Conservation (phyloP, 2,329 filamentous ascomycete species). For the Fusarium heterosporum region DNA sequence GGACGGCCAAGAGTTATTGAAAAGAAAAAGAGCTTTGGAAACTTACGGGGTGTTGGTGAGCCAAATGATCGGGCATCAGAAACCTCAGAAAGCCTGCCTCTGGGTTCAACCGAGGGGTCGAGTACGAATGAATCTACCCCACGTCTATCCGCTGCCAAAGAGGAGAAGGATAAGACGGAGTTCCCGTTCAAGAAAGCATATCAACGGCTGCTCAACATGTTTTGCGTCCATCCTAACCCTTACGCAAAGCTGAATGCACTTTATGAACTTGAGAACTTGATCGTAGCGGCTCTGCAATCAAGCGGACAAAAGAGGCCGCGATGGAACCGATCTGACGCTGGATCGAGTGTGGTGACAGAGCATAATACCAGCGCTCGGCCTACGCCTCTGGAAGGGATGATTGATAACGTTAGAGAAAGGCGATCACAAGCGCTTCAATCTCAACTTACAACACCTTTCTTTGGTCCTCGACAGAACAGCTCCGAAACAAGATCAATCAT, state of each 20-base stretch:
- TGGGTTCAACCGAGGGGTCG: conserved; percentile 57
- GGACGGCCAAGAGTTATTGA: conserved; percentile 66
- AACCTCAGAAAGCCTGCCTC: conserved; percentile 52
- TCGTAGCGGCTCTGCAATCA: conserved; percentile 74
- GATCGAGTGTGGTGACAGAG: conserved; percentile 51
- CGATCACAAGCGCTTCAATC: conserved; percentile 64
- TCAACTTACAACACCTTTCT: conserved; percentile 45
- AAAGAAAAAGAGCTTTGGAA: conserved; percentile 76
- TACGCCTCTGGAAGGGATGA: conserved; percentile 71
- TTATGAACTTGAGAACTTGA: conserved; percentile 84
- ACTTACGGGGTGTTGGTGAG: conserved; percentile 66
- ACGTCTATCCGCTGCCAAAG: conserved; percentile 41
- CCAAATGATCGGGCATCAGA: conserved; percentile 54
- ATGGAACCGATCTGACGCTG: conserved; percentile 54
- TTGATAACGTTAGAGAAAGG: conserved; percentile 76
- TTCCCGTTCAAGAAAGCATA: conserved; percentile 89
- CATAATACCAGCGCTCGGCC: conserved; percentile 52
- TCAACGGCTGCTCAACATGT: conserved; percentile 81
- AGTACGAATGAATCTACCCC: conserved; percentile 45
- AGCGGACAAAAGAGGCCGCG: conserved; percentile 51
- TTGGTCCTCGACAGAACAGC: conserved; percentile 58
- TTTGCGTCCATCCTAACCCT: conserved; percentile 90
- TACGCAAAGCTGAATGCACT: conserved; percentile 86
- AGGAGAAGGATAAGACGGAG: conserved; percentile 55
- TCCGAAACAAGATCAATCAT: conserved; percentile 62